Evolutionary conservation across 148 eudicot species (phyloP).

Genomic region (Heliamphora exappendiculata): DNA sequence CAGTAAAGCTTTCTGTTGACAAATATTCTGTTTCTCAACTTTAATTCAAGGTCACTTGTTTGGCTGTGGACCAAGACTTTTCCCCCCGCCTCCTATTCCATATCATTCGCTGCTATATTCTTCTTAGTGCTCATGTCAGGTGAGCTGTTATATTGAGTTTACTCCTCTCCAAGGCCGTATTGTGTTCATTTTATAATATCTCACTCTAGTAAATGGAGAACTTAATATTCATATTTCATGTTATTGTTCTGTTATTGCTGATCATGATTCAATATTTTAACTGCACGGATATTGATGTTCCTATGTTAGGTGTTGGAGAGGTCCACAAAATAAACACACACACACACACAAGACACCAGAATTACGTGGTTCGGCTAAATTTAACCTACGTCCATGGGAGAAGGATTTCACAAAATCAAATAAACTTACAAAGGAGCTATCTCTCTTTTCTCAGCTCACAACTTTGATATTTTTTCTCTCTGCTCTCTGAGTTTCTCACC

Average conservation of each 20-base stretch:
- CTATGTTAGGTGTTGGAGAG: not conserved
- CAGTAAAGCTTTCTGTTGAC: not conserved
- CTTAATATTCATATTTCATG: not conserved
- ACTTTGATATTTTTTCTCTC: too few relatives aligned
- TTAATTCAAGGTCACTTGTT: not conserved
- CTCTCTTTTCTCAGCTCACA: too few relatives aligned
- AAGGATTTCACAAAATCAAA: too few relatives aligned
- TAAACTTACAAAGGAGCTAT: too few relatives aligned
- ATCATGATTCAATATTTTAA: not conserved
- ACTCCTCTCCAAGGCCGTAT: not conserved
- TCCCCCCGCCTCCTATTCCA: constrained; percentile 11
- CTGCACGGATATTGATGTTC: too few relatives aligned
- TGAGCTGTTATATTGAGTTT: not conserved
- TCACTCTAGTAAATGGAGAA: not conserved
- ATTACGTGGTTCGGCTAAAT: too few relatives aligned
- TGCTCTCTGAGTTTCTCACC: too few relatives aligned
- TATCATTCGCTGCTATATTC: constrained; percentile 9
- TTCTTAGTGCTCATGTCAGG: constrained; percentile 4
- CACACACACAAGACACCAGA: not conserved
- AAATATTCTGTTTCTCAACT: not conserved
- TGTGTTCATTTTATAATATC: not conserved
- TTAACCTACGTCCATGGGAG: too few relatives aligned
- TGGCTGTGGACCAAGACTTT: constrained; percentile 6
- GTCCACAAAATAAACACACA: not conserved
- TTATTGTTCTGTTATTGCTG: not conserved